These are phyloP conservation scores for Colletotrichum sp. DNA, from an alignment of 2,329 filamentous ascomycete species.

Conservation along the genomic window DNA sequence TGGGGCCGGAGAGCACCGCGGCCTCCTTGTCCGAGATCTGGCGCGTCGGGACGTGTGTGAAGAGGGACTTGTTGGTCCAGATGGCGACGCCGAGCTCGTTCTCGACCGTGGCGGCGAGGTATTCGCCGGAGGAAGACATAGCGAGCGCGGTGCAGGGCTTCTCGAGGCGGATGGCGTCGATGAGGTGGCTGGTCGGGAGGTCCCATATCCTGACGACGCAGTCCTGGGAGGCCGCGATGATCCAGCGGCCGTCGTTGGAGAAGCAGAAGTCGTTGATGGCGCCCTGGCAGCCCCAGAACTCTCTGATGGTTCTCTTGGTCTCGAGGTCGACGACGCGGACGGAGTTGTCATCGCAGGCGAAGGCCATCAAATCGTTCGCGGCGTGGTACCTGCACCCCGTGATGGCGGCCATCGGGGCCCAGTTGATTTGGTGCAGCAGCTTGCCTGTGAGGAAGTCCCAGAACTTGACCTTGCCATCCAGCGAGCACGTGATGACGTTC, in stretches of 20 bases:
- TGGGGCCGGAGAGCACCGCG: constrained; percentile 68
- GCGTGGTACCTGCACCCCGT: constrained; percentile 81
- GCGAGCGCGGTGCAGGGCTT: constrained; percentile 83
- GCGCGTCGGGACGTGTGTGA: constrained; percentile 84
- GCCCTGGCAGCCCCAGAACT: constrained; percentile 83
- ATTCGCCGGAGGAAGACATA: constrained; percentile 91
- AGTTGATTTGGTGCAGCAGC: constrained; percentile 81
- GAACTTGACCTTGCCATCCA: constrained; percentile 95
- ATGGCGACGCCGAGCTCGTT: constrained; percentile 87
- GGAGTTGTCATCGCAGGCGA: constrained; percentile 87
- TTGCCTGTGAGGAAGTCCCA: constrained; percentile 93
- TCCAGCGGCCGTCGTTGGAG: constrained; percentile 92
- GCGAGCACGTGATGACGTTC: constrained; percentile 81
- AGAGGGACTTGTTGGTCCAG: constrained; percentile 94
- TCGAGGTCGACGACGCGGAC: constrained; percentile 90
- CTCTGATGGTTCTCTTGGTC: constrained; percentile 88
- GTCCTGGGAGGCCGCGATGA: constrained; percentile 86
- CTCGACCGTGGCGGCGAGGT: constrained; percentile 86
- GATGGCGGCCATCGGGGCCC: constrained; percentile 78
- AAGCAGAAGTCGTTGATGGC: constrained; percentile 84
- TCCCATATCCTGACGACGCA: constrained; percentile 89
- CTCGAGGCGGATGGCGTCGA: constrained; percentile 85
- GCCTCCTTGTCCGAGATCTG: constrained; percentile 84
- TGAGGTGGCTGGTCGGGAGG: constrained; percentile 91
- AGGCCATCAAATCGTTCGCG: constrained; percentile 82